Percentiles rank a stretch among this genome's conserved stretches.
phyloP scores from a whole-genome alignment of 2,329 filamentous ascomycete genomes.

The Juglanconis sp. region DNA sequence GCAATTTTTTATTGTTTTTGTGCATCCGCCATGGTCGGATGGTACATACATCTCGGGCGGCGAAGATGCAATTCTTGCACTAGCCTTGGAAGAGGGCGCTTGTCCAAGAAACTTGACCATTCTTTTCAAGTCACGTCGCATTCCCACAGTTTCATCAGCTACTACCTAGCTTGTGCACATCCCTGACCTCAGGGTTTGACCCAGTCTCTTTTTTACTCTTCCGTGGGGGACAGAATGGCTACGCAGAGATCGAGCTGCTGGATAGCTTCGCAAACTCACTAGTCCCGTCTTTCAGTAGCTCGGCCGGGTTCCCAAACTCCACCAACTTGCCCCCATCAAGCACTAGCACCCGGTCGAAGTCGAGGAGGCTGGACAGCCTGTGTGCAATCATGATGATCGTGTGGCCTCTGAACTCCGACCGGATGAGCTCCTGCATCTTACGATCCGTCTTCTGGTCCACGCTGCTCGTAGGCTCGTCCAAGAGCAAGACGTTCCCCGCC shows the following conservation, averaged over 20 bases:
- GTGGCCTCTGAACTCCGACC: constrained; percentile 30
- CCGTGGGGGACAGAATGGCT: not conserved
- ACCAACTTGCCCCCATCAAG: constrained; percentile 44
- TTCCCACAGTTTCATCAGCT: not conserved
- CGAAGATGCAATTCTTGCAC: not conserved
- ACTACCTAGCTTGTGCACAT: not conserved
- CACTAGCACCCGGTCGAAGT: constrained; percentile 47
- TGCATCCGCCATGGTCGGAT: not conserved
- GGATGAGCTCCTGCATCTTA: constrained; percentile 20
- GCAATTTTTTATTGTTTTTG: not conserved
- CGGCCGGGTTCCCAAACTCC: constrained; percentile 32
- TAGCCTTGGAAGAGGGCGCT: not conserved
- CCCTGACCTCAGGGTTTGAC: too few relatives aligned
- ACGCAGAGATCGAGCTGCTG: not conserved
- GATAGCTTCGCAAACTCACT: not conserved
- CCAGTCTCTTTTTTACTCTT: too few relatives aligned
- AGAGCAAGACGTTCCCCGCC: constrained; percentile 34
- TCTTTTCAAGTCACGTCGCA: not conserved
- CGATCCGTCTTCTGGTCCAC: constrained; percentile 2
- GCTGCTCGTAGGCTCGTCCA: constrained; percentile 39
- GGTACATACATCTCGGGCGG: not conserved
- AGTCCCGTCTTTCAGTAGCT: constrained; percentile 13
- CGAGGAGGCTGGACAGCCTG: constrained; percentile 38
- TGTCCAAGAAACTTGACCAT: not conserved
- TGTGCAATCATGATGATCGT: constrained; percentile 43